These are phyloP conservation scores for Terfezia claveryi DNA, from an alignment of 495 filamentous ascomycete genomes.

Conservation along the genomic window DNA sequence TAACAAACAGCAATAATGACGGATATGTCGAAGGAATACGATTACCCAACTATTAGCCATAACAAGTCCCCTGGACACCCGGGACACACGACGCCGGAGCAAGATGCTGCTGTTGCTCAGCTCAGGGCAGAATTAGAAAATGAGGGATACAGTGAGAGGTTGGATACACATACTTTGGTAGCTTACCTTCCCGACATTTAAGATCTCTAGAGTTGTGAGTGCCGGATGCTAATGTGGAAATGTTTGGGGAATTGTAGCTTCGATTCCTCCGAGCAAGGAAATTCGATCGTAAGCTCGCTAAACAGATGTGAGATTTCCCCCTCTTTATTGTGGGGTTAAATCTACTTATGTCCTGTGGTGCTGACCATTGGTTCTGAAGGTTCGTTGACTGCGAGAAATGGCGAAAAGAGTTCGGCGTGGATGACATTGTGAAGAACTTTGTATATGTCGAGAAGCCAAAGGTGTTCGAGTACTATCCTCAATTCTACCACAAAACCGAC, in stretches of 20 bases:
- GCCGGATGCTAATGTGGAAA: background rate
- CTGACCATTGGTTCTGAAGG: slow-evolving; percentile 28
- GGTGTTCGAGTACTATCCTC: slow-evolving; percentile 84
- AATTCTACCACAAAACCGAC: slow-evolving; percentile 99
- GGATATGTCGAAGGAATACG: slow-evolving; percentile 30
- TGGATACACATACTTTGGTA: slow-evolving; percentile 81
- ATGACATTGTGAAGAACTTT: slow-evolving; percentile 59
- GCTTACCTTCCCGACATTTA: slow-evolving; percentile 9
- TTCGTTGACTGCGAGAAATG: slow-evolving; percentile 80
- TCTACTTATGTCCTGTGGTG: background rate
- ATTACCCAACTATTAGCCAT: slow-evolving; percentile 64
- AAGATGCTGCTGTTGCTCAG: slow-evolving; percentile 77
- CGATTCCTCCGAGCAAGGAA: slow-evolving; percentile 86
- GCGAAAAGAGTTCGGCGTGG: slow-evolving; percentile 70
- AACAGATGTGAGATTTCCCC: slow-evolving; percentile 55
- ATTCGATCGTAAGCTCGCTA: slow-evolving; percentile 65
- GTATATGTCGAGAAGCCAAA: slow-evolving; percentile 71
- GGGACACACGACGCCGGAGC: slow-evolving; percentile 64
- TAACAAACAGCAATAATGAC: background rate
- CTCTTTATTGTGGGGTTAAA: background rate
- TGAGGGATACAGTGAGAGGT: slow-evolving; percentile 56
- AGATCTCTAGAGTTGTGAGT: slow-evolving; percentile 3
- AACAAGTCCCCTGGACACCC: slow-evolving; percentile 53
- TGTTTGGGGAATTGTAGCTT: slow-evolving; percentile 27
- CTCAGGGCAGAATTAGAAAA: slow-evolving; percentile 65